Conservation (phyloP, 108 stramenopile genomes). For the Stephanodiscus triporus region DNA sequence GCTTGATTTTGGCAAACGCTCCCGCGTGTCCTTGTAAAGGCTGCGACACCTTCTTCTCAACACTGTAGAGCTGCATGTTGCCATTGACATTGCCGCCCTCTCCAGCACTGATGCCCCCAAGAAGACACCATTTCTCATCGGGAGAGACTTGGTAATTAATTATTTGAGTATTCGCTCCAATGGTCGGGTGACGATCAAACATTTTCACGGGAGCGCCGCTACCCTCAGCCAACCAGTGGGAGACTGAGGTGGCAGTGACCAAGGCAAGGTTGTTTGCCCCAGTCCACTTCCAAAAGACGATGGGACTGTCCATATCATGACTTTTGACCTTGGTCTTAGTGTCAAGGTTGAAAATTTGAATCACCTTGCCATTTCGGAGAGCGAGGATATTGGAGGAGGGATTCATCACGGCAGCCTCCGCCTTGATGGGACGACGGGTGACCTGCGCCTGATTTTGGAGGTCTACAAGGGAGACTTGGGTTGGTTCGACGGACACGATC, state of each 20-base stretch:
- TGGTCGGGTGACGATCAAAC: conserved; percentile 93
- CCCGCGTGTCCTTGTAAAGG: conserved; percentile 96
- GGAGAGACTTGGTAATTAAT: conserved; percentile 97
- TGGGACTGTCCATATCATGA: conserved; percentile 86
- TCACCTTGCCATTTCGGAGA: conserved; percentile 86
- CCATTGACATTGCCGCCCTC: conserved; percentile 82
- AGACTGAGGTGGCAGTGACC: conserved; percentile 94
- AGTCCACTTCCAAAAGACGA: conserved; percentile 98
- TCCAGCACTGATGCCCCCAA: conserved; percentile 93
- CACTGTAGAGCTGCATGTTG: conserved; percentile 98
- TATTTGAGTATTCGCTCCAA: conserved; percentile 91
- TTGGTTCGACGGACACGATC: conserved; percentile 91
- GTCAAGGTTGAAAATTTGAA: conserved; percentile 99
- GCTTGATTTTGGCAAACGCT: conserved; percentile 86
- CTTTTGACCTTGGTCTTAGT: conserved; percentile 92
- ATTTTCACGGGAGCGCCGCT: conserved; percentile 81
- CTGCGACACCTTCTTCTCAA: conserved; percentile 97
- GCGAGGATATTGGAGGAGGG: conserved; percentile 90
- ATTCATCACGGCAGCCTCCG: conserved; percentile 99
- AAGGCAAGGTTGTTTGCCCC: conserved; percentile 86
- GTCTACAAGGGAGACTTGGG: conserved; percentile 93
- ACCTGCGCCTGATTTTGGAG: conserved; percentile 90
- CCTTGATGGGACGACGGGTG: conserved; percentile 94
- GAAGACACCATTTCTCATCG: conserved; percentile 97
- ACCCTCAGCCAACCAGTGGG: conserved; percentile 93